These are phyloP conservation scores for Boletus speciosus DNA, from an alignment of 768 basidiomycete species.

Conservation along the genomic window DNA sequence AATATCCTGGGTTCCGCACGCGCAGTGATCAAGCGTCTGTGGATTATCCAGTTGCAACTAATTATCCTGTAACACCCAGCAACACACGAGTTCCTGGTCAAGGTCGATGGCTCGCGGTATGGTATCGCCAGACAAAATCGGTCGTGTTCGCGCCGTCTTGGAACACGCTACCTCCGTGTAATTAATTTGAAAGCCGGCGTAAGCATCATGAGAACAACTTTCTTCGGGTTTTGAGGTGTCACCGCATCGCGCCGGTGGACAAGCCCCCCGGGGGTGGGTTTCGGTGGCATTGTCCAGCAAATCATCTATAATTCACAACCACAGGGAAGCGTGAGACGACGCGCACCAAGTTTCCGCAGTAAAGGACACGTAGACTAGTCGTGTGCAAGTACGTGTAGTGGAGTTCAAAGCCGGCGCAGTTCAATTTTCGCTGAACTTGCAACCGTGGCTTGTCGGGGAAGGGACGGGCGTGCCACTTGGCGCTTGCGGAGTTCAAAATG, in stretches of 20 bases:
- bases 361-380: constrained; percentile 17
- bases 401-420: neutral
- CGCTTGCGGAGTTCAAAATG: constrained; percentile 35
- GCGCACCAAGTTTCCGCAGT: constrained; percentile 2
- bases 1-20: neutral
- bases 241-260: neutral
- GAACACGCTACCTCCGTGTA: neutral
- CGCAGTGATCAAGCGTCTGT: neutral
- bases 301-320: neutral
- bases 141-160: neutral
- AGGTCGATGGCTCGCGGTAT: neutral
- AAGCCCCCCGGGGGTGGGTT: neutral
- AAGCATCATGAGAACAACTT: neutral
- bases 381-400: constrained; percentile 11
- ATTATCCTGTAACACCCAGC: neutral
- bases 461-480: constrained; percentile 21
- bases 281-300: neutral
- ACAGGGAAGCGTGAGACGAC: neutral
- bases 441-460: neutral
- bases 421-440: neutral
- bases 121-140: neutral
- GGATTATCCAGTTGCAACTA: neutral
- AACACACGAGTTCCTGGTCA: too few species aligned
- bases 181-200: neutral
- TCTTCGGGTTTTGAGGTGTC: too few species aligned